A percentile compares a stretch with the other conserved stretches of the same genome.
phyloP scores from a whole-genome alignment of 2,329 filamentous ascomycete species.

The Colletotrichum spinosum region DNA sequence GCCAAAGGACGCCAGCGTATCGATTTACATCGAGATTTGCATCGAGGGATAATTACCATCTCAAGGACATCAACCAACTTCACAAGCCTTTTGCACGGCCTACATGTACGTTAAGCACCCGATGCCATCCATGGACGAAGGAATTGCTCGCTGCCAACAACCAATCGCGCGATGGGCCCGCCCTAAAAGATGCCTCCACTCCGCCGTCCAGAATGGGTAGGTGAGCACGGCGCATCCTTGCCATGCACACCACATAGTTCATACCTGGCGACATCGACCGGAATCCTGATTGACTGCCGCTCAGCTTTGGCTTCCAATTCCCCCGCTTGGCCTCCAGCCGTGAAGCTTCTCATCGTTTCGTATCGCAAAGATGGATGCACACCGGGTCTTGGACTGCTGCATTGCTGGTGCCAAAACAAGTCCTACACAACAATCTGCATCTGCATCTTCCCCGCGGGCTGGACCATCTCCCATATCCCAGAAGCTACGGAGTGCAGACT shows the following conservation, averaged over 20 bases:
- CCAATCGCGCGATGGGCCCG: slow-evolving; percentile 26
- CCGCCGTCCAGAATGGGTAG: slow-evolving; percentile 25
- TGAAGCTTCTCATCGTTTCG: no score
- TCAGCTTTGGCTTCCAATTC: not conserved
- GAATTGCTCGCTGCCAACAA: not conserved
- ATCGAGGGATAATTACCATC: no score
- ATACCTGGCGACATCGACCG: not conserved
- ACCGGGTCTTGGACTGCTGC: slow-evolving; percentile 1
- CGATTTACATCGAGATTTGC: no score
- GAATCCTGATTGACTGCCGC: slow-evolving; percentile 16
- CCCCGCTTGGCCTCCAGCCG: slow-evolving; percentile 1
- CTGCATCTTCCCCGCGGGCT: no score
- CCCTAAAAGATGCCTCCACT: slow-evolving; percentile 8
- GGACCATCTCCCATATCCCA: no score
- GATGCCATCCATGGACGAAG: no score
- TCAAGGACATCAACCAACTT: no score
- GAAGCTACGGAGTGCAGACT: no score
- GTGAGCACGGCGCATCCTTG: slow-evolving; percentile 27
- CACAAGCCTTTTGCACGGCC: no score
- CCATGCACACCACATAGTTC: not conserved
- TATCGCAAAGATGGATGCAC: no score
- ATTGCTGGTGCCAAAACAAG: not conserved
- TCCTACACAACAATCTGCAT: slow-evolving; percentile 1
- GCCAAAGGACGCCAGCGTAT: no score
- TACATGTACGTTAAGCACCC: no score